These are phyloP conservation scores for Flaveria bidentis DNA, from an alignment of 129 eudicot genomes.

Conservation along the genomic window DNA sequence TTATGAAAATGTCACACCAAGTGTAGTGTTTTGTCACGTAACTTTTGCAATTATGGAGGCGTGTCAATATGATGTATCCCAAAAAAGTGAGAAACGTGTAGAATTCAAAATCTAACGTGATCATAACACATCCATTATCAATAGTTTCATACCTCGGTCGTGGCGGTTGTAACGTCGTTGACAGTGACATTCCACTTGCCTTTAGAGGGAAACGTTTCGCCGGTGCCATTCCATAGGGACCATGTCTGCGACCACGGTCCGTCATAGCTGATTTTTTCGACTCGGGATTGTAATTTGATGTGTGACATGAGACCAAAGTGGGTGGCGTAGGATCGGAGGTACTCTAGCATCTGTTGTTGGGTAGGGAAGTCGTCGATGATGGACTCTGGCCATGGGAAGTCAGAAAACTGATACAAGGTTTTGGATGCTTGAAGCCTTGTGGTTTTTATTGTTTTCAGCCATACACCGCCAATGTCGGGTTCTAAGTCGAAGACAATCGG, in stretches of 20 bases:
- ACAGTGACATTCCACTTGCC: constrained; percentile 61
- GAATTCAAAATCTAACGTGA: neutral
- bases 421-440: constrained; percentile 60
- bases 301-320: constrained; percentile 46
- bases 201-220: constrained; percentile 40
- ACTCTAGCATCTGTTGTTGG: constrained; percentile 40
- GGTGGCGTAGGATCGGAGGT: constrained; percentile 54
- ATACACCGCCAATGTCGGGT: constrained; percentile 60
- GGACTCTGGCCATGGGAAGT: constrained; percentile 67
- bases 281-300: constrained; percentile 48
- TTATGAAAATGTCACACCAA: neutral
- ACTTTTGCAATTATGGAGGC: neutral
- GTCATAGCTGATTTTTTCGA: constrained; percentile 39
- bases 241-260: constrained; percentile 43
- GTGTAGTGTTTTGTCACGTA: constrained; percentile 8
- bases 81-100: neutral
- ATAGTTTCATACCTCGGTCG: neutral
- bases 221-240: constrained; percentile 50
- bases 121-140: too few relatives aligned
- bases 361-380: constrained; percentile 46
- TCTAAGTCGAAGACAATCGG: constrained; percentile 63
- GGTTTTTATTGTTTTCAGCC: constrained; percentile 52
- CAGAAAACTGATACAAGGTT: constrained; percentile 51
- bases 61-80: neutral
- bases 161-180: constrained; percentile 27